Conservation (phyloP, 768 basidiomycete species). For the Pleurotus tuoliensis region DNA sequence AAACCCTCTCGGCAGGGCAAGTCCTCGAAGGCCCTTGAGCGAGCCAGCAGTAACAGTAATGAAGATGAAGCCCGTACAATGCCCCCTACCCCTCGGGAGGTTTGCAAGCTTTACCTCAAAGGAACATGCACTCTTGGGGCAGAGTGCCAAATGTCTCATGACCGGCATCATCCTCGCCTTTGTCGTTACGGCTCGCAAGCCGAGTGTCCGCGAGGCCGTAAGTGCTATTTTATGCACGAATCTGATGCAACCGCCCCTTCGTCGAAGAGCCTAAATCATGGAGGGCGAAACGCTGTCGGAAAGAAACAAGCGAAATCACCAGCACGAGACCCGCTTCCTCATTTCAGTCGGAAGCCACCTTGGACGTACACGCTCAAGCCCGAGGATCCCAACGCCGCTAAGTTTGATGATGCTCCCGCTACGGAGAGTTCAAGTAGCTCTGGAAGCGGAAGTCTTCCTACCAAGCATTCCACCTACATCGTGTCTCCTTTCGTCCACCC, state of each 20-base stretch:
- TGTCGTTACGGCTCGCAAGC: background rate
- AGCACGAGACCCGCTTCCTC: background rate
- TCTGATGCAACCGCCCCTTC: background rate
- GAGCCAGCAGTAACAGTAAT: no score
- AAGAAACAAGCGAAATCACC: background rate
- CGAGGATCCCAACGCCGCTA: slow-evolving; percentile 2
- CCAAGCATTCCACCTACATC: background rate
- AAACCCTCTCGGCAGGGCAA: no score
- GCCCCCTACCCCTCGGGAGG: background rate
- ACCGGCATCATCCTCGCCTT: background rate
- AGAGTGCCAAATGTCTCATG: background rate
- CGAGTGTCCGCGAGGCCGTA: background rate
- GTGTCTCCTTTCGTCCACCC: background rate
- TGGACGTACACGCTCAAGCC: background rate
- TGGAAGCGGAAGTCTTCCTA: background rate
- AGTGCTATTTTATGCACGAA: background rate
- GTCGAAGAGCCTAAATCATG: background rate
- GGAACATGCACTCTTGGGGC: background rate
- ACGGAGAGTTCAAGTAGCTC: background rate
- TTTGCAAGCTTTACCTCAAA: background rate
- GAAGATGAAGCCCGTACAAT: no score
- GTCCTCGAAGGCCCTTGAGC: no score
- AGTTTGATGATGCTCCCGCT: background rate
- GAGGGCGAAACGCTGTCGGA: background rate
- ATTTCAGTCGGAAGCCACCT: background rate